Conservation (phyloP, 352 stramenopile genomes). For the Elongisporangium senticosum region DNA sequence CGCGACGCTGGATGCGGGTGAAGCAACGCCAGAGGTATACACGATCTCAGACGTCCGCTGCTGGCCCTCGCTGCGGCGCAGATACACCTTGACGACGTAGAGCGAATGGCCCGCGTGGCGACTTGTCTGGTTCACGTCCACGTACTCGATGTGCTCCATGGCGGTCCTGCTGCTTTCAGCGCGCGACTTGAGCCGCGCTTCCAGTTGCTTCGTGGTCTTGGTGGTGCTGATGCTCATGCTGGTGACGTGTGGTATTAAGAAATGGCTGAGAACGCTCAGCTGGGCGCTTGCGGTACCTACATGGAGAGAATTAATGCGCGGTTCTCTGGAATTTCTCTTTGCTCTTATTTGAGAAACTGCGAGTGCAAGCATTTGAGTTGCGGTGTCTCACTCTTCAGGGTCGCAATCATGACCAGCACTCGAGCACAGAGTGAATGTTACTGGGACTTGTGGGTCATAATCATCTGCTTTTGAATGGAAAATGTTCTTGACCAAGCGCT, state of each 20-base stretch:
- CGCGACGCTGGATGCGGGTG: constrained; percentile 8
- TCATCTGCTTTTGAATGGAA: not conserved
- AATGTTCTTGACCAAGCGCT: not conserved
- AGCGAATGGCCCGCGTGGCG: constrained; percentile 17
- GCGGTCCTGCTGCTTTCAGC: not conserved
- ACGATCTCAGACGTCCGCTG: constrained; percentile 22
- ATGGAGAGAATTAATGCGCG: not conserved
- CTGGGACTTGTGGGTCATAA: not conserved
- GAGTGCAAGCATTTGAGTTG: no score
- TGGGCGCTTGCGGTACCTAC: not conserved
- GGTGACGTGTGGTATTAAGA: not conserved
- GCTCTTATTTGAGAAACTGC: not conserved
- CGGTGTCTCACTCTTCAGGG: not conserved
- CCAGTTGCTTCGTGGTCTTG: not conserved
- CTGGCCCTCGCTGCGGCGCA: constrained; percentile 19
- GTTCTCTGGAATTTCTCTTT: no score
- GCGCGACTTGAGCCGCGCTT: not conserved
- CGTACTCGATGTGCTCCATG: constrained; percentile 22
- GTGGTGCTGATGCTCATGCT: not conserved
- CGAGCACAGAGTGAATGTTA: not conserved
- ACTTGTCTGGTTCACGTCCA: constrained; percentile 22
- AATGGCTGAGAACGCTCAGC: not conserved
- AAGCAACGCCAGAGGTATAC: constrained; percentile 9
- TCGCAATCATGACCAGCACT: not conserved
- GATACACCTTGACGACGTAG: constrained; percentile 25